phyloP scores from a whole-genome alignment of 2,329 filamentous ascomycete species.

The Aspergillus transmontanensis region DNA sequence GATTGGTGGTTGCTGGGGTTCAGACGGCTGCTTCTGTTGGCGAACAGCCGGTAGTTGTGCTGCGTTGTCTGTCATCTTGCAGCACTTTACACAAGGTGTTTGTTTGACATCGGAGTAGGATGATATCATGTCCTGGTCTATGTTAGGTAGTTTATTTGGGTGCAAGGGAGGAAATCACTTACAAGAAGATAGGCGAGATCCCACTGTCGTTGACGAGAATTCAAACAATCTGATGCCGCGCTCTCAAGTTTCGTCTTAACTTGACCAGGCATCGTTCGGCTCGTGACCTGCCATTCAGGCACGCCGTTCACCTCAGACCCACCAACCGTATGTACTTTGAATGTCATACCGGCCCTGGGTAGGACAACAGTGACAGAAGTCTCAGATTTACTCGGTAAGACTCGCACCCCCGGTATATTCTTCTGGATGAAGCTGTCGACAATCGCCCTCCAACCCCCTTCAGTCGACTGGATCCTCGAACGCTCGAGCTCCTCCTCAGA shows the following conservation, averaged over 20 bases:
- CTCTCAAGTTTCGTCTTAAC: constrained; percentile 36
- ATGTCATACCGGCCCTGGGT: constrained; percentile 36
- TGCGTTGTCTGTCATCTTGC: constrained; percentile 38
- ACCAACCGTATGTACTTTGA: constrained; percentile 33
- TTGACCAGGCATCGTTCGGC: constrained; percentile 26
- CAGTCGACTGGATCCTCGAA: constrained; percentile 27
- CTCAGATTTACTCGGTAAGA: constrained; percentile 27
- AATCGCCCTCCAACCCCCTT: constrained; percentile 36
- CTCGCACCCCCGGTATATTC: constrained; percentile 32
- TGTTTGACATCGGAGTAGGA: constrained; percentile 46
- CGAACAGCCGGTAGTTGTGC: constrained; percentile 45
- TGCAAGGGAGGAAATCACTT: constrained; percentile 17
- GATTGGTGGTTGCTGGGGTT: constrained; percentile 16
- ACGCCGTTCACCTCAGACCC: constrained; percentile 19
- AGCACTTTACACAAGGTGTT: constrained; percentile 42
- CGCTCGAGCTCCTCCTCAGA: constrained; percentile 35
- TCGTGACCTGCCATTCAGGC: constrained; percentile 39
- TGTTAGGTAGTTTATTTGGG: constrained; percentile 6
- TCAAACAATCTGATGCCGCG: constrained; percentile 38
- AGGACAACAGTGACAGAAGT: constrained; percentile 32
- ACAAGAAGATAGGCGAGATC: constrained; percentile 43
- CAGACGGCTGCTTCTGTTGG: constrained; percentile 23
- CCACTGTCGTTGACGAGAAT: constrained; percentile 40
- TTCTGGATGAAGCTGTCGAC: constrained; percentile 34
- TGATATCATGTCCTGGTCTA: constrained; percentile 43